Conservation (phyloP, 805 yeast species). For the Naumovozyma dairenensis region DNA sequence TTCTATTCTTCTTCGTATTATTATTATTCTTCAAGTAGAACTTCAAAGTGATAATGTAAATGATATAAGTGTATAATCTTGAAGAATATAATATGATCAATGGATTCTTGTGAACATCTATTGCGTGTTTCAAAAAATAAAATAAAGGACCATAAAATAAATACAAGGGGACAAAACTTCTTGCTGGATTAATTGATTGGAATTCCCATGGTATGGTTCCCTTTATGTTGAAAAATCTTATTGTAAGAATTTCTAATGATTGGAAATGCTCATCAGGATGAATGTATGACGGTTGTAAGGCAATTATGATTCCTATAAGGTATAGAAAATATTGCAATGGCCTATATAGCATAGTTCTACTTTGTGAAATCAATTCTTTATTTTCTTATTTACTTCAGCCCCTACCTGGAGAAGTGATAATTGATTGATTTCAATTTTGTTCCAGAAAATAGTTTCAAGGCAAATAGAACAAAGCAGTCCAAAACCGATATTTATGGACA, state of each 20-base stretch:
- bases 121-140: slow-evolving; percentile 13
- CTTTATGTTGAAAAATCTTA: slow-evolving; percentile 4
- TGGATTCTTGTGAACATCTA: slow-evolving; percentile 31
- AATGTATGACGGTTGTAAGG: slow-evolving; percentile 68
- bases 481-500: too few relatives aligned
- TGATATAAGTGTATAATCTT: slow-evolving; percentile 38
- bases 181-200: slow-evolving; percentile 33
- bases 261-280: slow-evolving; percentile 99
- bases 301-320: slow-evolving; percentile 36
- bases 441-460: not conserved
- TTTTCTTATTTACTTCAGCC: too few relatives aligned
- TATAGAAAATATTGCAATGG: not conserved
- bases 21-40: too few relatives aligned
- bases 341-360: too few relatives aligned
- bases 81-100: slow-evolving; percentile 41
- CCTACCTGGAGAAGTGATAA: too few relatives aligned
- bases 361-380: too few relatives aligned
- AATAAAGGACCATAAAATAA: slow-evolving; percentile 61
- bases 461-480: too few relatives aligned
- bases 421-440: too few relatives aligned
- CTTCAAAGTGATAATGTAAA: slow-evolving; percentile 12
- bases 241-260: slow-evolving; percentile 57
- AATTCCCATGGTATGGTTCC: slow-evolving; percentile 78
- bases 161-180: slow-evolving; percentile 65
- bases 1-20: too few relatives aligned